Evolutionary conservation across 139 green algal genomes (phyloP).

Genomic region (Bryopsis sp.): DNA sequence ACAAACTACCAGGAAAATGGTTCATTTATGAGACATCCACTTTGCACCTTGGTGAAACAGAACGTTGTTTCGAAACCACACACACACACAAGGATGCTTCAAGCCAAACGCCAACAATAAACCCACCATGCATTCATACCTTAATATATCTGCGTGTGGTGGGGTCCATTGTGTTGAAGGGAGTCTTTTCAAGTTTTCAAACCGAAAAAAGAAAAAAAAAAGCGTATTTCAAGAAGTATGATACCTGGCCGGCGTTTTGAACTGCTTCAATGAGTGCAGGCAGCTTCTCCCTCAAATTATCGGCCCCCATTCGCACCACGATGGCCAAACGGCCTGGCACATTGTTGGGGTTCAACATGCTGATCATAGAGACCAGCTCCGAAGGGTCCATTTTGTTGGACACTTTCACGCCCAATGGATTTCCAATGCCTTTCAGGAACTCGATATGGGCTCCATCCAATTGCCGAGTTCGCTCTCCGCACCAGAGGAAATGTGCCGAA

Average conservation of each 20-base stretch:
- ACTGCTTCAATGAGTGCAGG: constrained; percentile 68
- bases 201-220: too few species aligned
- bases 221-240: too few species aligned
- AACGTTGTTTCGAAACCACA: too few species aligned
- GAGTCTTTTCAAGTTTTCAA: too few species aligned
- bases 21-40: too few species aligned
- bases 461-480: constrained; percentile 94
- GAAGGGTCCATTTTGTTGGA: constrained; percentile 89
- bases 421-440: constrained; percentile 89
- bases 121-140: too few species aligned
- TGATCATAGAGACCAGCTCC: constrained; percentile 84
- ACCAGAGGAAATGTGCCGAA: constrained; percentile 96
- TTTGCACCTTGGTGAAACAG: too few species aligned
- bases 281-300: constrained; percentile 73
- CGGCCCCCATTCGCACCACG: constrained; percentile 94
- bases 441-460: constrained; percentile 96
- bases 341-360: constrained; percentile 91
- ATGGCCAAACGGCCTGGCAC: constrained; percentile 81
- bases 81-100: too few species aligned
- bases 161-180: too few species aligned
- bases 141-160: too few species aligned
- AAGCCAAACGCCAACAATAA: too few species aligned
- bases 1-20: too few species aligned
- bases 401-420: constrained; percentile 94
- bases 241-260: constrained; percentile 28